A percentile compares a stretch with the other conserved stretches of the same genome.
Conservation (phyloP, 2,329 filamentous ascomycete genomes). For the Colletotrichum sp. region DNA sequence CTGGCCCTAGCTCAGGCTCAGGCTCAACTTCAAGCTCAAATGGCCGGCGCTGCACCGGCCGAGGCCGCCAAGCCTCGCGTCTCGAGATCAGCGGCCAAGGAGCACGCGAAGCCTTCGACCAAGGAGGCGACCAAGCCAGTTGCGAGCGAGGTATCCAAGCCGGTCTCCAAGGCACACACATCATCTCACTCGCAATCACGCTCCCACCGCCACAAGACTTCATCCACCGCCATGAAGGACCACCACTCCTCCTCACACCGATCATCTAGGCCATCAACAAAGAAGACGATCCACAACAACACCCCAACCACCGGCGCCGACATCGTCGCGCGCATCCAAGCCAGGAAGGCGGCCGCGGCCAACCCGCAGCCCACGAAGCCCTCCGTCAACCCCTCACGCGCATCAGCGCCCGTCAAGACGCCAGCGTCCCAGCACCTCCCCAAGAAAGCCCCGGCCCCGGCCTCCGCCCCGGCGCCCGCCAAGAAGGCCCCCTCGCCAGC, state of each 20-base stretch:
- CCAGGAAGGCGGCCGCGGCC: not conserved
- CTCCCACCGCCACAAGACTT: not conserved
- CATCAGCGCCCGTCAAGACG: not conserved
- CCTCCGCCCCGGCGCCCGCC: not conserved
- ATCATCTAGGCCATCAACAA: not conserved
- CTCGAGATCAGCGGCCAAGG: not conserved
- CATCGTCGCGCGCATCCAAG: slow-evolving; percentile 8
- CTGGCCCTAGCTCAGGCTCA: not conserved
- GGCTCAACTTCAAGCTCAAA: not conserved
- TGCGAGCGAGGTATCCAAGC: not conserved
- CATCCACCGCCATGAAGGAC: not conserved
- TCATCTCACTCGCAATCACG: not conserved
- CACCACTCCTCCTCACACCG: not conserved
- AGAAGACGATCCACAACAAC: not conserved
- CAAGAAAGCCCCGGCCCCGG: not conserved
- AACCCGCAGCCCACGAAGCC: not conserved
- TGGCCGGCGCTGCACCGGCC: not conserved
- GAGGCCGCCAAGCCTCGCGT: not conserved
- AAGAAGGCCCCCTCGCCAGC: not conserved
- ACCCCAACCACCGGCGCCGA: not conserved
- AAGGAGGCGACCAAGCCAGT: not conserved
- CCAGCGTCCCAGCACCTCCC: not conserved
- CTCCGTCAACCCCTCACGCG: not conserved
- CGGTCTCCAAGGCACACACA: not conserved
- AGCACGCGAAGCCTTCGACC: not conserved